Base-by-base conservation (phyloP, 306 rosid genomes). In the Mimosa pudica region DNA sequence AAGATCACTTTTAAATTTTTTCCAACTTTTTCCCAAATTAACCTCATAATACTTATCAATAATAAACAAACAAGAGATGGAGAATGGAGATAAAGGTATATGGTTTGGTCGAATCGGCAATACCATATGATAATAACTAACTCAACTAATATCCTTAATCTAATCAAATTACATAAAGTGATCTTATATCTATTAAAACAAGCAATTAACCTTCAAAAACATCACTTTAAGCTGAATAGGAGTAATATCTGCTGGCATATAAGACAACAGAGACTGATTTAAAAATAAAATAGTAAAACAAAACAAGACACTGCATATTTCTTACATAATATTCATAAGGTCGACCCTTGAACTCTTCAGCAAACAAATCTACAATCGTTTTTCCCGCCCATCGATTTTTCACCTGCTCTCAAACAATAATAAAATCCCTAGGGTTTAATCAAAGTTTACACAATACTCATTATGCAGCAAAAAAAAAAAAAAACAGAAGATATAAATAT, bases 361-460 rank as follows among this genome's bases (percentile, higher is more conserved):
- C 83, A 46, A 96, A 93, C 83, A 96, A 87, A 80, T 91, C 98
- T 10, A 96, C 97, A 14, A 91, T 87, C 66, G 90, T 89, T 90
- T 90, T 91, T 58, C 98, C 99, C 0, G 92, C 96, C 99, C 99
- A 96, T 10, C 97, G 90, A 75, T 91, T 90, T 78, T 93, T 91
- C 24, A 91, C 99, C 98, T 96, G 83, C n/a, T 16, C 69, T 60
- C 69, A 64, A 74, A 41, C 77, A 79, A 71, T 79, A 47, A 24
- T n/a, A 76, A 42, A 10, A 52, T 54, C 61, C 48, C n/a, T 64
- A 68, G 81, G 83, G 83, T 83, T 88, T 71, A 88, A 76, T 70
- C 65, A 79, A 46, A 84, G 83, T 77, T 75, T 18, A 66, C 44
- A 51, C 6, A 38, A 77, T n/a, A 48, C 6, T 70, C 58, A 24